These are phyloP conservation scores for Hypoxylon fragiforme DNA, from an alignment of 495 filamentous ascomycete species.

Conservation along the genomic window DNA sequence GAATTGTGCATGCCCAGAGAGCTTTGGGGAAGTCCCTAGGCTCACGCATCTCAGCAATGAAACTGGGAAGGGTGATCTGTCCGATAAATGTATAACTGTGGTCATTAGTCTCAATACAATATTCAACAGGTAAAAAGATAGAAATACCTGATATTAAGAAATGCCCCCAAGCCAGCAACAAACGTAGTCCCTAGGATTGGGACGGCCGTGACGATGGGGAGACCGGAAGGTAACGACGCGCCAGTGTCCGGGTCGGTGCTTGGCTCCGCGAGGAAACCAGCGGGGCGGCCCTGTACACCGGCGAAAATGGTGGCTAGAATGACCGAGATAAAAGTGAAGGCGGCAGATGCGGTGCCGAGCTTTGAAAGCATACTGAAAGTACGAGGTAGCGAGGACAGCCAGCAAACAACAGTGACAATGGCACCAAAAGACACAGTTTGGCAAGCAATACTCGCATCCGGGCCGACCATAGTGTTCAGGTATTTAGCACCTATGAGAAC, in stretches of 20 bases:
- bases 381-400: conserved; percentile 74
- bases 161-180: conserved; percentile 76
- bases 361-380: conserved; percentile 79
- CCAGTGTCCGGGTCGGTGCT: conserved; percentile 41
- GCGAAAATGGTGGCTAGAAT: conserved; percentile 78
- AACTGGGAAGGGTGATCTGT: conserved; percentile 86
- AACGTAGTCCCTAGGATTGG: conserved; percentile 75
- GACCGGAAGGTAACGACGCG: conserved; percentile 48
- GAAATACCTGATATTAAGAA: conserved; percentile 69
- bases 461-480: conserved; percentile 75
- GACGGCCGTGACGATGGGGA: conserved; percentile 64
- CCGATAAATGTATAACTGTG: conserved; percentile 85
- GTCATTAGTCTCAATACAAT: conserved; percentile 4
- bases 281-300: conserved; percentile 69
- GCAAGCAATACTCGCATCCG: conserved; percentile 59
- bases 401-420: conserved; percentile 70
- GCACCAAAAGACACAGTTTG: conserved; percentile 72
- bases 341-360: conserved; percentile 71
- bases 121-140: neutral
- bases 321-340: conserved; percentile 86
- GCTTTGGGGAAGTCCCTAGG: conserved; percentile 87
- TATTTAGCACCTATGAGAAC: conserved; percentile 79
- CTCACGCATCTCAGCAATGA: conserved; percentile 90
- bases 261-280: conserved; percentile 55
- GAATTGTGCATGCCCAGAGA: conserved; percentile 82